These are phyloP conservation scores for Tuber indicum DNA, from an alignment of 495 filamentous ascomycete genomes.

Conservation along the genomic window DNA sequence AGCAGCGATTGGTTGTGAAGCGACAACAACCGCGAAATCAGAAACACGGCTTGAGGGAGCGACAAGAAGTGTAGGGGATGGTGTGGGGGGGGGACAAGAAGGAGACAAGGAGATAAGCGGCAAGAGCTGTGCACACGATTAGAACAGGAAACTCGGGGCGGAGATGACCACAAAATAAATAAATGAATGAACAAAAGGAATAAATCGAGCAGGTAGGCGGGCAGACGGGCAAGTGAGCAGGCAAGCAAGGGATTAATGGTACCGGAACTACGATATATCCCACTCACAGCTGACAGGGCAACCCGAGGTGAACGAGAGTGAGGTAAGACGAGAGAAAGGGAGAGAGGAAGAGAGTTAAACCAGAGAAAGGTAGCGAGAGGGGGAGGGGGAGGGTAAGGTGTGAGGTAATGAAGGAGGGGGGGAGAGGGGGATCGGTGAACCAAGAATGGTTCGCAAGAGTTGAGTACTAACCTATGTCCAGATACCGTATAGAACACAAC, in stretches of 20 bases:
- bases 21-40: conserved; percentile 16
- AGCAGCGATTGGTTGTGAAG: conserved; percentile 25
- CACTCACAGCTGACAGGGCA: background rate
- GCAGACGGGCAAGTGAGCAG: background rate
- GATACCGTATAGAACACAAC: background rate
- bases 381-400: background rate
- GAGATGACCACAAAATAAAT: background rate
- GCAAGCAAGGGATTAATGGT: background rate
- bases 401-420: background rate
- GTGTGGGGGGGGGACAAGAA: background rate
- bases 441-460: background rate
- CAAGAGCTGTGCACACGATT: conserved; percentile 1
- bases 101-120: conserved; percentile 1
- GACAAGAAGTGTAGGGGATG: background rate
- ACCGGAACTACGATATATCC: conserved; percentile 1
- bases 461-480: background rate
- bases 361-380: background rate
- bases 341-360: conserved; percentile 4
- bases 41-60: conserved; percentile 1
- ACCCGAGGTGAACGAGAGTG: background rate
- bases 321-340: background rate
- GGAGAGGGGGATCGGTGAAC: conserved; percentile 9
- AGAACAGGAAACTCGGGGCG: conserved; percentile 1
- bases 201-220: background rate
- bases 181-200: background rate